phyloP scores from a whole-genome alignment of 2,329 filamentous ascomycete genomes.

The Cryphonectria nitschkei region DNA sequence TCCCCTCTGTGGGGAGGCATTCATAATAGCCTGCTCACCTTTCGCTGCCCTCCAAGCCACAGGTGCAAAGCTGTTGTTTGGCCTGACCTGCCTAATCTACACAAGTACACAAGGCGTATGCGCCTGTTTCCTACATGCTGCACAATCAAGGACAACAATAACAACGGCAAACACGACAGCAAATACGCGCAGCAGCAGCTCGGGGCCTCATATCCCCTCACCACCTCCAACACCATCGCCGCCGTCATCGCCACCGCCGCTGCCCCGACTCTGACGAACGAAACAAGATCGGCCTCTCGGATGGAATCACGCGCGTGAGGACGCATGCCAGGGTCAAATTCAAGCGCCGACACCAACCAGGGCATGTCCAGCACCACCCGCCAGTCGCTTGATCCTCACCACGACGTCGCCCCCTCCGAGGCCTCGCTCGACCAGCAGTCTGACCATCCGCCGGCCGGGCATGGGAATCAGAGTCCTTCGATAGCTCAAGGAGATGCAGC shows the following conservation, averaged over 20 bases:
- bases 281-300: neutral
- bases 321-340: slow-evolving; percentile 29
- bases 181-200: neutral
- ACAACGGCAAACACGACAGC: neutral
- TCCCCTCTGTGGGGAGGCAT: neutral
- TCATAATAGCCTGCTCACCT: neutral
- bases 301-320: slow-evolving; percentile 29
- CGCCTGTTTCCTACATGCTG: neutral
- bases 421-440: slow-evolving; percentile 13
- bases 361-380: slow-evolving; percentile 22
- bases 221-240: neutral
- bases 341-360: slow-evolving; percentile 25
- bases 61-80: neutral
- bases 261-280: neutral
- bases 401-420: slow-evolving; percentile 11
- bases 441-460: slow-evolving; percentile 9
- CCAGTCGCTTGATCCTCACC: slow-evolving; percentile 12
- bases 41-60: neutral
- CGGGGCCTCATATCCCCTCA: neutral
- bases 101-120: neutral
- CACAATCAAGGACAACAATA: neutral
- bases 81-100: neutral
- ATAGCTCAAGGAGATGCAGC: slow-evolving; percentile 25
- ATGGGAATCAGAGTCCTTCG: slow-evolving; percentile 14
- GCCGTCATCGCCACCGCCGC: neutral